Evolutionary conservation across 345 rosid genomes (phyloP), one percentile per base, ranked within the genome.

Genomic region (Hypericum androsaemum): DNA sequence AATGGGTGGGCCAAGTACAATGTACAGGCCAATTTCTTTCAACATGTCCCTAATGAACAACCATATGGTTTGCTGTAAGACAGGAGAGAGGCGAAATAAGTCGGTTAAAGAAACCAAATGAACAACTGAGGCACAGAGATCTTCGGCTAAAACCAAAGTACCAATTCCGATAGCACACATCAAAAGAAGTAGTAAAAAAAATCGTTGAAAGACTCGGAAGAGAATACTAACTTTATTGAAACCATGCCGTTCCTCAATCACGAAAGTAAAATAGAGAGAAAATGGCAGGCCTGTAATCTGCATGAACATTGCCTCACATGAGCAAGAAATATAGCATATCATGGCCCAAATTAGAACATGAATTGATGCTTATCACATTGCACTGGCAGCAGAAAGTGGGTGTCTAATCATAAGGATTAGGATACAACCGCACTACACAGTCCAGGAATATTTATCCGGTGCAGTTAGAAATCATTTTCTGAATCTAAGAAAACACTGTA

Each of bases 221-320:
- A 54, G 67, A 56, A 57, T 42, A 71, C 81, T n/a, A 61, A 94
- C 99, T 67, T 94, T 88, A 60, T 94, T 94, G 76, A 94, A 94
- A 50, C 99, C 97, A 71, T 94, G 99, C 36, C 92, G 97, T 45
- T 89, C 60, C 75, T 94, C 99, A n/a, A 94, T 83, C 59, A 88
- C 95, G 64, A 94, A 94, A 44, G 97, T 94, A 62, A 95, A 94
- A 73, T 76, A 88, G 43, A 94, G 84, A 37, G 97, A 85, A 62
- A 94, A 94, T 41, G 99, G 97, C 75, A 94, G 70, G 65, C 85
- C 99, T 16, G 95, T 86, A 36, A 94, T 77, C 99, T 88, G 94
- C 80, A 74, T 43, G 50, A 67, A 53, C 53, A 74, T 13, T 2
- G 6, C 12, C 6, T 13, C 10, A 46, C 17, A 46, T 13, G 2